phyloP scores from a whole-genome alignment of 2,329 filamentous ascomycete species.

The Sporothrix humicola region DNA sequence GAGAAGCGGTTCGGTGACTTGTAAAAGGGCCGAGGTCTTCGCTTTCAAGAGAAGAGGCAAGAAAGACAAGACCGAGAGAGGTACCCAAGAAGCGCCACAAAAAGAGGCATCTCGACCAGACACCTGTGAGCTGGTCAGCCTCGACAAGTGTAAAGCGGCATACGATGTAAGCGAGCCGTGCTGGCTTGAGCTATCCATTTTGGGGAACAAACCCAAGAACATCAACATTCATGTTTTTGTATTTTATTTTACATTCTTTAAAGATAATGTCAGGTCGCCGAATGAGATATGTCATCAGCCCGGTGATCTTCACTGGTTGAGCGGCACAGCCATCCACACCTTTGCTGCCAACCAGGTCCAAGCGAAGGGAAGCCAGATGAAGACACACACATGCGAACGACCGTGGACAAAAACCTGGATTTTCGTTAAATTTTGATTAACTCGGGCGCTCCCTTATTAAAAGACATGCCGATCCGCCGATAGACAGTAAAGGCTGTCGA shows the following conservation, averaged over 20 bases:
- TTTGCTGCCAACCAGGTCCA: constrained; percentile 4
- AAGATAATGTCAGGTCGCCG: background rate
- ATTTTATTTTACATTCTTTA: background rate
- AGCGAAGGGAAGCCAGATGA: constrained; percentile 20
- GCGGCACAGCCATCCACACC: constrained; percentile 18
- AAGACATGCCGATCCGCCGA: background rate
- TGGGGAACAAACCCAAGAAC: background rate
- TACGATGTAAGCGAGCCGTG: constrained; percentile 10
- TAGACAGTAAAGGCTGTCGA: background rate
- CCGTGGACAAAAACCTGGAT: constrained; percentile 14
- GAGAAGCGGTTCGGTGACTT: background rate
- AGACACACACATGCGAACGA: background rate
- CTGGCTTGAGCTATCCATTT: background rate
- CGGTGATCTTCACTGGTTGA: background rate
- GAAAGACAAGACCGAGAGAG: background rate
- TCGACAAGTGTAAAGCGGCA: background rate
- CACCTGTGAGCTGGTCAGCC: background rate
- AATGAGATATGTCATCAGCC: background rate
- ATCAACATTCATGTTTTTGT: background rate
- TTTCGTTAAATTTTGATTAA: background rate
- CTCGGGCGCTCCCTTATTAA: background rate
- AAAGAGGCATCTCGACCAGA: background rate
- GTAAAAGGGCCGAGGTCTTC: background rate
- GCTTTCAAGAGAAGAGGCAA: background rate
- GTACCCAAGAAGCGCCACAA: background rate